phyloP scores from a whole-genome alignment of 371 early-diverging fungal genomes.

The Batkoa obscura region DNA sequence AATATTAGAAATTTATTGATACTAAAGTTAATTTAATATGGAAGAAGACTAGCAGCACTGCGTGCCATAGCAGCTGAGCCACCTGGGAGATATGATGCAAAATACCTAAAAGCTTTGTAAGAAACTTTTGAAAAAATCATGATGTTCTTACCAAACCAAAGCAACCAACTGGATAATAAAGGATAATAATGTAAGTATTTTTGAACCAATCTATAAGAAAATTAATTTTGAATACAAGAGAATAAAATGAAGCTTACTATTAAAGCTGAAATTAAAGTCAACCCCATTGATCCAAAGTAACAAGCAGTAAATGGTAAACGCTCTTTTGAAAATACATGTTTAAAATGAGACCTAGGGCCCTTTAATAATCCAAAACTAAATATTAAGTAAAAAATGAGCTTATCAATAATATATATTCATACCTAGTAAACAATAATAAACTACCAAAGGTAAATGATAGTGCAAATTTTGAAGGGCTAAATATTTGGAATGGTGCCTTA shows the following conservation, averaged over 20 bases:
- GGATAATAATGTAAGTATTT: conserved; percentile 19
- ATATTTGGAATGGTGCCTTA: not conserved
- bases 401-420: not conserved
- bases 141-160: conserved; percentile 17
- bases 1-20: too few relatives aligned
- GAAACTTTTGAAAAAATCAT: not conserved
- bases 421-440: not conserved
- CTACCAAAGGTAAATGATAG: not conserved
- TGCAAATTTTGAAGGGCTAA: not conserved
- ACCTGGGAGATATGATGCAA: conserved; percentile 31
- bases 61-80: conserved; percentile 11
- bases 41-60: not conserved
- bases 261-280: conserved; percentile 26
- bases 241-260: not conserved
- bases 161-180: conserved; percentile 23
- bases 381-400: not conserved
- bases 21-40: not conserved
- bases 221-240: not conserved
- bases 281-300: conserved; percentile 22
- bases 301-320: conserved; percentile 22
- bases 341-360: conserved; percentile 25
- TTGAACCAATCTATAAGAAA: not conserved
- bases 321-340: conserved; percentile 20
- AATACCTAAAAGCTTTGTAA: conserved; percentile 12
- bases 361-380: conserved; percentile 23